Conservation (phyloP, 2,329 filamentous ascomycete genomes). For the Stromatinia cepivora region DNA sequence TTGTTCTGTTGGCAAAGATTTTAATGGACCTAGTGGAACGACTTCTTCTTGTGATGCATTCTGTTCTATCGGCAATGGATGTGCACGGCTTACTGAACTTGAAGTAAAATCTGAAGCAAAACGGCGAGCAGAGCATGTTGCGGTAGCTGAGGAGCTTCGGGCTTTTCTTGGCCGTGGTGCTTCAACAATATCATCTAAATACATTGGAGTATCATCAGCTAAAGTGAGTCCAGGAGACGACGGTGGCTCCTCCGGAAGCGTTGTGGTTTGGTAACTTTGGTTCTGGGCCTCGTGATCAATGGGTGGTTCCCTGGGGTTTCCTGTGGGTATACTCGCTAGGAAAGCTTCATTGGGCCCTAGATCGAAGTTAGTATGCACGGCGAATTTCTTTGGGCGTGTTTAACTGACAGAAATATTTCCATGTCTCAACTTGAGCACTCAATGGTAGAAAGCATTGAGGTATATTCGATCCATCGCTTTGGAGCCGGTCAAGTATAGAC, state of each 20-base stretch:
- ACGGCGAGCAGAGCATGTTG: background rate
- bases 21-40: background rate
- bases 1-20: background rate
- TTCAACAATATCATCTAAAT: background rate
- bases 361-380: background rate
- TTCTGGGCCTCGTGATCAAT: too few relatives aligned
- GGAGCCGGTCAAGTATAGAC: background rate
- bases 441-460: background rate
- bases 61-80: background rate
- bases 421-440: background rate
- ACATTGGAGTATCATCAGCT: background rate
- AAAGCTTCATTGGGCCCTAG: constrained; percentile 1
- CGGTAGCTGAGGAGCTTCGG: background rate
- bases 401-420: background rate
- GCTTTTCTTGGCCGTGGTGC: too few relatives aligned
- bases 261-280: background rate
- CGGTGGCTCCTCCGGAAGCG: background rate
- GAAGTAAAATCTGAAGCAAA: background rate
- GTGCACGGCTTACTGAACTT: background rate
- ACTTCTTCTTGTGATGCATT: background rate
- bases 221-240: background rate
- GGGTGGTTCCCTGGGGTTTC: too few relatives aligned
- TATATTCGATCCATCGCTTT: background rate
- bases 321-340: background rate
- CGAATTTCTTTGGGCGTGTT: background rate